Evolutionary conservation across 2,329 filamentous ascomycete species (phyloP), one percentile per base, ranked within the genome.

Genomic region (Nectriaceae sp.): DNA sequence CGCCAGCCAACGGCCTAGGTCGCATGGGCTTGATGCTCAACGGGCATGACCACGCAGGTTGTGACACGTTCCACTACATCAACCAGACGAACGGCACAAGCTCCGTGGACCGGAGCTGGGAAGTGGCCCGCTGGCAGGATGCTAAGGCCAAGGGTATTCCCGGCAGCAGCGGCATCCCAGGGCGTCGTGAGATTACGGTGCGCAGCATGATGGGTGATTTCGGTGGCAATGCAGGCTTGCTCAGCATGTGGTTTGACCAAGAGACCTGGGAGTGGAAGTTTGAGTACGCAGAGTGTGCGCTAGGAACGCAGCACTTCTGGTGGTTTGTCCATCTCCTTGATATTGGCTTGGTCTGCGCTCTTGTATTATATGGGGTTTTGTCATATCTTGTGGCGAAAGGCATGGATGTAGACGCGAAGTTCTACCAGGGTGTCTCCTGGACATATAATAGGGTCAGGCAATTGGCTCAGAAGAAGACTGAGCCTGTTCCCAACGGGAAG

Each of bases 141-240:
- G 78, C 78, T 1, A 64, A 67, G 11, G 55, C 60, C 4, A 64
- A 66, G 11, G 66, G 68, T 50, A 53, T 85, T 19, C 63, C 74
- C 1, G 71, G 67, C 6, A 64, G 68, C 2, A 58, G 69, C 2
- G 74, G 70, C 4, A 58, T 80, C 3, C 82, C 87, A 0, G 87
- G 87, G 1, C 75, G 97, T 5, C 79, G 93, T 21, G 94, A 99
- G 70, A 84, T 97, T 55, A 99, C 94, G 0, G 88, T 99, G 2
- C 85, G 92, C 50, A 96, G 90, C 69, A 97, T 99, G 91, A 99
- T 99, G 94, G 94, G 94, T 47, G 89, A 89, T 47, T 99, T 88
- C 69, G 87, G 84, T n/a, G 94, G 94, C 18, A 94, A 97, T 65
- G 90, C 91, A 0, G 94, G 91, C 0, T 75, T 99, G 36, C 71